Evolutionary conservation across 2,329 filamentous ascomycete genomes (phyloP).

Genomic region (Alternaria triticimaculans): DNA sequence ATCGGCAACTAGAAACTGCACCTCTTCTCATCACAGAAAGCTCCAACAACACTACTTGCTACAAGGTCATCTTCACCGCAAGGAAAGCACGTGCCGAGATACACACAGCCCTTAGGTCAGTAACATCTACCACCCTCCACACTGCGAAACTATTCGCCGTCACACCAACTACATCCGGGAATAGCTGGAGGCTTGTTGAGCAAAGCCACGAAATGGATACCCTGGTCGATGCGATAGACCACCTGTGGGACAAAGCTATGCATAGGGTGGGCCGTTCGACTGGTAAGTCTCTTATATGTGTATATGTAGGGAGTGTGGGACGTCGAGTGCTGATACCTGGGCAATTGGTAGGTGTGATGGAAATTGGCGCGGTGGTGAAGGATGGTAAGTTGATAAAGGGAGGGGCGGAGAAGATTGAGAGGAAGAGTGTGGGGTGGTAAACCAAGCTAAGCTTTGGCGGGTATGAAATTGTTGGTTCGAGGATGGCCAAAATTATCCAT

Average conservation of each 20-base stretch:
- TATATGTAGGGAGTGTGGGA: neutral
- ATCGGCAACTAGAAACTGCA: neutral
- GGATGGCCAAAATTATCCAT: neutral
- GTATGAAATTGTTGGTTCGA: neutral
- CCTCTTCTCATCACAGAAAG: neutral
- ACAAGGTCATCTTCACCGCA: neutral
- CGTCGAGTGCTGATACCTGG: neutral
- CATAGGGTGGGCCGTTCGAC: neutral
- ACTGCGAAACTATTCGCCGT: neutral
- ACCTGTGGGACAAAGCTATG: slow-evolving; percentile 7
- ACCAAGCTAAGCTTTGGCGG: neutral
- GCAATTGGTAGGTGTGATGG: neutral
- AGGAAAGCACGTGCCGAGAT: neutral
- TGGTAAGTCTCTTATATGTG: neutral
- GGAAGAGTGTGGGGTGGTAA: neutral
- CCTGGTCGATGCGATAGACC: slow-evolving; percentile 9
- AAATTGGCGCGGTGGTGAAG: neutral
- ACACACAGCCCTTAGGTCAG: neutral
- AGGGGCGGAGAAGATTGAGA: neutral
- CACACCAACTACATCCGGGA: neutral
- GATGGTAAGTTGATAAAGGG: neutral
- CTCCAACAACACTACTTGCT: neutral
- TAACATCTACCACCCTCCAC: neutral
- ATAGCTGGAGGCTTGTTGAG: neutral
- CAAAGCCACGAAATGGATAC: neutral